Base-by-base conservation (phyloP, 2,329 filamentous ascomycete genomes). In the Fusarium chlamydosporum region DNA sequence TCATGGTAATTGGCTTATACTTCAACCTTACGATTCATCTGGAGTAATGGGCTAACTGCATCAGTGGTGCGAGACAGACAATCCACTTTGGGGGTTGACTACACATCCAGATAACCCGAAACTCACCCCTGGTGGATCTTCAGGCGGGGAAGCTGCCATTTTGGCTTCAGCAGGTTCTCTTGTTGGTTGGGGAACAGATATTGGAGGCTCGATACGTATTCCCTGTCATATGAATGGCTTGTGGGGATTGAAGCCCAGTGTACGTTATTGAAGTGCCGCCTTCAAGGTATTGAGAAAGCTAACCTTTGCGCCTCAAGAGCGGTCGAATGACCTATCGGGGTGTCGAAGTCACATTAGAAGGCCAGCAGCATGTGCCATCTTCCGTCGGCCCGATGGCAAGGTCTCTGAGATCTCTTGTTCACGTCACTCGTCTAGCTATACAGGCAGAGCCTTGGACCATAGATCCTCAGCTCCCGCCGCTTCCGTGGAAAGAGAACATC, bases 211-310 rank as follows among this genome's bases (percentile, higher is more conserved):
- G 4, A 42, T 56, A 16, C 20, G 54, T 0, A 41, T 41, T 4
- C 54, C 54, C 8, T 31, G 35, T 12, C 46, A 41, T 16, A 52
- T 56, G 54, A 41, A 41, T 10, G 54, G 54, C 2, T 16, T 53
- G 6, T 56, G 35, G 35, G 54, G 54, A 12, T 11, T 56, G 12
- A 53, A 56, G n/a, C 54, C 54, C 4, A 56, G 46, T 3, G 54
- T 35, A 41, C 27, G 54, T 18, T 1, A 12, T 2, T 5, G n/a
- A 0, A 20, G 3, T 12, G 1, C 15, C 3, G 3, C 15, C 0
- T 12, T 26, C 4, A 12, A 18, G 6, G 6, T 2, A 4, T 3
- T 4, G 3, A 15, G 3, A 5, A 6, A 20, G 5, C 42, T 50
- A 4, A 50, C 26, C 3, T 34, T 7, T 12, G 4, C 2, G 2